Conservation (phyloP, 768 basidiomycete species). For the Rhizopogon roseolus region DNA sequence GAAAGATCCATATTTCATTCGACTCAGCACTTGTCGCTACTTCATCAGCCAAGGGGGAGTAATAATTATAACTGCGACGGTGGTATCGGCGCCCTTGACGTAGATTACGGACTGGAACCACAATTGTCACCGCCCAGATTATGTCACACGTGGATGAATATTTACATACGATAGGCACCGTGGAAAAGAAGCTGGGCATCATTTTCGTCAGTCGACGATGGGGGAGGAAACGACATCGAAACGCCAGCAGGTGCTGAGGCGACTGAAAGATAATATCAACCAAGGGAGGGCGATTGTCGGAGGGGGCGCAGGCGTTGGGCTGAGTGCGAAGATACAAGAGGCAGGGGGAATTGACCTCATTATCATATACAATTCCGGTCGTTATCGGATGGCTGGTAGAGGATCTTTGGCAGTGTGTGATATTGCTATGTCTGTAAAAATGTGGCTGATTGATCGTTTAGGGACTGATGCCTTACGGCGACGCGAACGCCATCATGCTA, state of each 20-base stretch:
- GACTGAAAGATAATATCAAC: constrained; percentile 9
- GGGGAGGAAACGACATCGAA: constrained; percentile 7
- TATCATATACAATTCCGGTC: constrained; percentile 27
- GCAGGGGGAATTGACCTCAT: constrained; percentile 20
- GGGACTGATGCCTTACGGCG: constrained; percentile 25
- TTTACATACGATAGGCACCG: too few relatives aligned
- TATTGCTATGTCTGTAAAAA: neutral
- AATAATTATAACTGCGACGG: too few relatives aligned
- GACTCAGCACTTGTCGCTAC: too few relatives aligned
- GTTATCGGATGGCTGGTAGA: constrained; percentile 25
- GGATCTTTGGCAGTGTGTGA: constrained; percentile 22
- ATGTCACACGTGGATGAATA: constrained; percentile 12
- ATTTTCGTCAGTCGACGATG: neutral
- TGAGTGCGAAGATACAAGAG: constrained; percentile 24
- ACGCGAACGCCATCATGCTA: constrained; percentile 23
- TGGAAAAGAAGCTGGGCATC: neutral
- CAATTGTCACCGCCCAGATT: neutral
- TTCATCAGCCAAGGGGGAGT: too few relatives aligned
- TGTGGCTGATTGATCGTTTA: constrained; percentile 1
- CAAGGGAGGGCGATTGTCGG: constrained; percentile 18
- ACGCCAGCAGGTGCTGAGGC: constrained; percentile 13
- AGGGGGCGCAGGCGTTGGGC: constrained; percentile 21
- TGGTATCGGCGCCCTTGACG: too few relatives aligned
- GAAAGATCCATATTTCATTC: too few relatives aligned
- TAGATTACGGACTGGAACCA: too few relatives aligned